These are phyloP conservation scores for Anisodus acutangulus DNA, from an alignment of 257 asterid species.

Conservation along the genomic window DNA sequence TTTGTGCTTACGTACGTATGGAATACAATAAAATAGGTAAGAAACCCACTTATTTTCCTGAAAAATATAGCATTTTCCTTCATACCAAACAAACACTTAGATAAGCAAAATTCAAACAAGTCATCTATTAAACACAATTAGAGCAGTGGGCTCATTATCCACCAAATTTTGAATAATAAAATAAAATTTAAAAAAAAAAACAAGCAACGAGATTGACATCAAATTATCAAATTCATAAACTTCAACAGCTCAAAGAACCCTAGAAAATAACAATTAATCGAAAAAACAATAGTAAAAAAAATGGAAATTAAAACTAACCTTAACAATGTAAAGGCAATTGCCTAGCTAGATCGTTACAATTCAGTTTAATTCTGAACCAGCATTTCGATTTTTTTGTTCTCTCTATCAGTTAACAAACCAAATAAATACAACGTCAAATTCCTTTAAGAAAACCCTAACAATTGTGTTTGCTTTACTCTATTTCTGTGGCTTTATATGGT, in stretches of 20 bases:
- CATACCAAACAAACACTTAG: no score
- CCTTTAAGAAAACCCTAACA: constrained; percentile 37
- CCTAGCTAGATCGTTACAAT: constrained; percentile 51
- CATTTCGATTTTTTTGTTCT: constrained; percentile 28
- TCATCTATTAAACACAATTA: background rate
- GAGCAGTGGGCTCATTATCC: background rate
- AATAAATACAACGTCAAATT: no score
- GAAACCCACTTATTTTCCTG: no score
- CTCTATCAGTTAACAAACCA: background rate
- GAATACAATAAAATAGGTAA: no score
- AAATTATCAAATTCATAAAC: background rate
- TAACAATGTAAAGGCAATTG: constrained; percentile 41
- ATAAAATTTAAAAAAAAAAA: background rate
- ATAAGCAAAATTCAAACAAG: background rate
- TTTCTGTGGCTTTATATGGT: background rate
- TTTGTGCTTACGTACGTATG: no score
- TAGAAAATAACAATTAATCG: constrained; percentile 16
- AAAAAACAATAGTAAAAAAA: constrained; percentile 31
- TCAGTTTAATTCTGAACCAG: constrained; percentile 30
- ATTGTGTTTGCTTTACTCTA: constrained; percentile 38
- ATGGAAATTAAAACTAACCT: constrained; percentile 47
- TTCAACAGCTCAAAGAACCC: constrained; percentile 25
- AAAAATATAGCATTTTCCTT: no score
- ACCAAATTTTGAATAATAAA: background rate
- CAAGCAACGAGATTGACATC: background rate